Percentiles rank a stretch among this genome's conserved stretches.
Evolutionary conservation across 352 stramenopile genomes (phyloP).

Genomic region (Globisporangium paddicum): DNA sequence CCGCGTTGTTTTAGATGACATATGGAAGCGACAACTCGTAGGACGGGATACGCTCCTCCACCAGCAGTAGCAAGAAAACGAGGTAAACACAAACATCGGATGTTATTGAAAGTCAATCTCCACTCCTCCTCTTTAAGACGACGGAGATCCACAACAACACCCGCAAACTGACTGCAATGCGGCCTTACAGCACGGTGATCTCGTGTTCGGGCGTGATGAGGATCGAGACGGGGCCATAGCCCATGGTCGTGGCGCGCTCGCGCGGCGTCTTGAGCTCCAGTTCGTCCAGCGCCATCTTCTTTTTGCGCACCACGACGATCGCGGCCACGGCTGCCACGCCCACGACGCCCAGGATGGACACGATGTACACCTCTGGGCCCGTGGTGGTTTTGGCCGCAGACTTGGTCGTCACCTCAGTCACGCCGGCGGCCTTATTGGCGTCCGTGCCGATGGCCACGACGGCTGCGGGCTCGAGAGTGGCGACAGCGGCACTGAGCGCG

Average conservation of each 20-base stretch:
- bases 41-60: too few species aligned
- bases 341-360: slow-evolving; percentile 25
- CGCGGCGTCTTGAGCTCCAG: slow-evolving; percentile 51
- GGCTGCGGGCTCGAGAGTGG: not conserved
- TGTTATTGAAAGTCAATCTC: too few species aligned
- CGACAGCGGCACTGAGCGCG: not conserved
- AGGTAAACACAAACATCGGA: too few species aligned
- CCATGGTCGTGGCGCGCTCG: slow-evolving; percentile 18
- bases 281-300: slow-evolving; percentile 54
- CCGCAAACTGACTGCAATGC: too few species aligned
- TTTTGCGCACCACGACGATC: slow-evolving; percentile 60
- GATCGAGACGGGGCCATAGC: slow-evolving; percentile 20
- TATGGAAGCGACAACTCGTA: too few species aligned
- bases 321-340: slow-evolving; percentile 40
- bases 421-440: slow-evolving; percentile 15
- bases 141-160: too few species aligned
- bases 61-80: too few species aligned
- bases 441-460: slow-evolving; percentile 7
- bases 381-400: not conserved
- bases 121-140: too few species aligned
- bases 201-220: slow-evolving; percentile 52
- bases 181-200: slow-evolving; percentile 27
- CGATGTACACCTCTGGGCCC: slow-evolving; percentile 24
- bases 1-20: too few species aligned
- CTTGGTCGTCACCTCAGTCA: slow-evolving; percentile 37